Evolutionary conservation across 2,329 filamentous ascomycete genomes (phyloP), one percentile per base, ranked within the genome.

Genomic region (Malbranchea cinnamomea): DNA sequence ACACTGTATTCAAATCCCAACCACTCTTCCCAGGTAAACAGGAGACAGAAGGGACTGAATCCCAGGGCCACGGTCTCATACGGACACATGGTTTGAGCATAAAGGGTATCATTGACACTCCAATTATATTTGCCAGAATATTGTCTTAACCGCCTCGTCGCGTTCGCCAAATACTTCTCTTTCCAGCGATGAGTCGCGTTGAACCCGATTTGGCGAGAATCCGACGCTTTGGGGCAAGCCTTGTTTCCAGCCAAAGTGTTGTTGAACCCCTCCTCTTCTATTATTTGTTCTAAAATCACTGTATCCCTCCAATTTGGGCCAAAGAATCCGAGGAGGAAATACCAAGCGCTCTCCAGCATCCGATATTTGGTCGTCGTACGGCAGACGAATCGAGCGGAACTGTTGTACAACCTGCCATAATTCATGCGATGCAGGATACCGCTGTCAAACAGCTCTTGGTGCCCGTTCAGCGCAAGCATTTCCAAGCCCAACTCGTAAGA

Each of bases 41-140:
- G 61, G 9, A 50, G 48, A 53, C 85, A 94, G 55, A 93, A 91
- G 0, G 62, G 58, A 0, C 82, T 83, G 6, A 77, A 50, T 4
- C 69, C 62, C 4, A 32, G 24, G 6, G 76, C 72, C n/a, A 92
- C 72, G 0, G 81, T 87, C 41, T 78, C 68, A 56, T 83, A 93
- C 0, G 85, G 76, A 46, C 85, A 94, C 36, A 93, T 62, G 44
- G 93, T 83, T 83, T 94, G 93, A 19, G 94, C 50, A 34, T 67
- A 68, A 33, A 84, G 60, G 1, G 74, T 70, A 19, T 87, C 74
- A 1, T 58, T 46, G 8, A 62, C 47, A 2, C 67, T 69, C 23
- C 93, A 51, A 37, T 78, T 71, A 67, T 53, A 48, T 12, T 53
- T 42, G 2, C 40, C 42, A 4, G 42, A 30, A n/a, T n/a, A n/a